phyloP scores from a whole-genome alignment of 257 asterid genomes.

The Solanum piurae region DNA sequence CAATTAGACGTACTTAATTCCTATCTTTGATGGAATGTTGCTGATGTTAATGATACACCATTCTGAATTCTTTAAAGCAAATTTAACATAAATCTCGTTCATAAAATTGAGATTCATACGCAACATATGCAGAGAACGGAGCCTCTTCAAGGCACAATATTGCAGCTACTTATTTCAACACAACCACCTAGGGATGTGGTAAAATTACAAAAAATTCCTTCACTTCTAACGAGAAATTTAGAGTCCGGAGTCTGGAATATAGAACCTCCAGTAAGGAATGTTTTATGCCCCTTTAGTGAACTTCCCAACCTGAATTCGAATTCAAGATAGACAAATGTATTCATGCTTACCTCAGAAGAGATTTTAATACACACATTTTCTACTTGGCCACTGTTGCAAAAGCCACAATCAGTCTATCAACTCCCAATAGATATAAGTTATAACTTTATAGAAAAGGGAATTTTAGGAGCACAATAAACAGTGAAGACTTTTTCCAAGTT shows the following conservation, averaged over 20 bases:
- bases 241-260: too few species aligned
- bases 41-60: background rate
- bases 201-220: too few species aligned
- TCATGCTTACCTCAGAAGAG: background rate
- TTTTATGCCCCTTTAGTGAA: too few species aligned
- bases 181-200: too few species aligned
- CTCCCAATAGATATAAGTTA: background rate
- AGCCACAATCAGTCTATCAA: background rate
- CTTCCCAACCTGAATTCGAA: too few species aligned
- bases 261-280: too few species aligned
- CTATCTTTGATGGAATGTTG: background rate
- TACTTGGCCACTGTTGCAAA: background rate
- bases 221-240: too few species aligned
- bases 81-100: background rate
- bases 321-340: background rate
- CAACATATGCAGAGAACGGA: background rate
- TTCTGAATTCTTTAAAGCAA: background rate
- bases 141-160: background rate
- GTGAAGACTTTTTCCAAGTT: background rate
- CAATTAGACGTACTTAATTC: background rate
- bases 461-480: background rate
- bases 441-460: background rate
- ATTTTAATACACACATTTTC: background rate
- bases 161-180: background rate
- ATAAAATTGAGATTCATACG: background rate